Percentiles rank a stretch among this genome's conserved stretches.
Conservation (phyloP, 345 rosid species). For the Combretum micranthum region DNA sequence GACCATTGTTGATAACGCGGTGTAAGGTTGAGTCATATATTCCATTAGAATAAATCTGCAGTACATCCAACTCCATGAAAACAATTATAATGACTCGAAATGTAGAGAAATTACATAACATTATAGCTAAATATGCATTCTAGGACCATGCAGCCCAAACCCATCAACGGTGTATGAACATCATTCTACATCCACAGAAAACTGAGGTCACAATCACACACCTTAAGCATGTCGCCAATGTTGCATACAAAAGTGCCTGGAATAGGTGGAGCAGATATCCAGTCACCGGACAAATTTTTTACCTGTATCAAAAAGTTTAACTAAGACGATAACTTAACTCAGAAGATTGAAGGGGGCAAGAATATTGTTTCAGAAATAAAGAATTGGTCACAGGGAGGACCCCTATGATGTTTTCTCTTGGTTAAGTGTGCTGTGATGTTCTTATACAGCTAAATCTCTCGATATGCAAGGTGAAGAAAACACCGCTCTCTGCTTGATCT, state of each 20-base stretch:
- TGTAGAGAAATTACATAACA: not conserved
- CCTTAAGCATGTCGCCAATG: slow-evolving; percentile 96
- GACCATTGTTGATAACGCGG: slow-evolving; percentile 54
- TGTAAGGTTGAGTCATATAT: slow-evolving; percentile 76
- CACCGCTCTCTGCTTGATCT: too few species aligned
- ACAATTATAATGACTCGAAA: not conserved
- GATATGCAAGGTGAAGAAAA: too few species aligned
- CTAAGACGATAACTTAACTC: not conserved
- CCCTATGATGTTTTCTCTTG: too few species aligned
- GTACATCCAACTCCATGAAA: slow-evolving; percentile 2
- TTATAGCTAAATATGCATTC: not conserved
- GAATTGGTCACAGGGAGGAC: too few species aligned
- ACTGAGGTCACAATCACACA: slow-evolving; percentile 8
- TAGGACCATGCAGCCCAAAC: too few species aligned
- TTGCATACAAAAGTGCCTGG: slow-evolving; percentile 84
- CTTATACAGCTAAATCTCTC: too few species aligned
- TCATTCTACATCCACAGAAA: not conserved
- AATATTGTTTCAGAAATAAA: too few species aligned
- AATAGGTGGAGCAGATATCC: slow-evolving; percentile 83
- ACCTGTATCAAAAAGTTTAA: slow-evolving; percentile 38
- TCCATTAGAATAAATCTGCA: slow-evolving; percentile 77
- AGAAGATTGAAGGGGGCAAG: not conserved
- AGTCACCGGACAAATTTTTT: slow-evolving; percentile 64
- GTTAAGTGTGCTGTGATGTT: too few species aligned
- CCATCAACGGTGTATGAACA: too few species aligned